Evolutionary conservation across 1,284 basidiomycete species (phyloP), one percentile per base, ranked within the genome.

Genomic region (Inonotus hispidus): DNA sequence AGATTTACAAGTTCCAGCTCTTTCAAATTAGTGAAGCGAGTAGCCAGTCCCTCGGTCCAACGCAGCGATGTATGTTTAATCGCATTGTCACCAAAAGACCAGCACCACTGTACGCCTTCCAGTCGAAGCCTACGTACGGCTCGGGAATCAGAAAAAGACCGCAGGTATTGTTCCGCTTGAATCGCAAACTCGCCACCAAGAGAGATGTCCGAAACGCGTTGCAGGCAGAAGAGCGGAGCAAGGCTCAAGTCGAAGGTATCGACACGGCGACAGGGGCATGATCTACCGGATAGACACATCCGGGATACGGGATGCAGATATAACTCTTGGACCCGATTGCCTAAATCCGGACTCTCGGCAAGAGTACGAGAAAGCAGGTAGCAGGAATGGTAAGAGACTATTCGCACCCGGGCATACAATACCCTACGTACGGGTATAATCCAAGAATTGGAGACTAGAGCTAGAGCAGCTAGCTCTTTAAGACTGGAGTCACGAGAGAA

Each of bases 81-180:
- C 2, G 13, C 10, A 47, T 46, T 57, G 29, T n/a, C 47, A 38
- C 53, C 35, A 21, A 59, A 53, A 14, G 58, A 59, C 58, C 49
- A 53, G 50, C 53, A 59, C 58, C 58, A 59, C 7, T 59, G 49
- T 38, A 53, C 41, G 11, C 58, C 58, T 41, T 53, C 58, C 14
- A 59, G 35, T 10, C 50, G 37, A 2, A 59, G 11, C 13, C 23
- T 37, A 2, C 19, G 14, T 11, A 59, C 27, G 11, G 32, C 50
- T 21, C 43, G 13, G 1, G 50, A 19, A 23, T 23, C 4, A 16
- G 37, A 2, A 29, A 59, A 59, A 25, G 49, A 53, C 5, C 58
- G 58, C 13, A 59, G 23, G 39, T 59, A 59, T 38, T 37, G 43
- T 39, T 59, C 49, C 11, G 58, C 47, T 21, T 45, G 58, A 19